phyloP scores from a whole-genome alignment of 176 grass and related monocot genomes.

The Oryza glumipatula region DNA sequence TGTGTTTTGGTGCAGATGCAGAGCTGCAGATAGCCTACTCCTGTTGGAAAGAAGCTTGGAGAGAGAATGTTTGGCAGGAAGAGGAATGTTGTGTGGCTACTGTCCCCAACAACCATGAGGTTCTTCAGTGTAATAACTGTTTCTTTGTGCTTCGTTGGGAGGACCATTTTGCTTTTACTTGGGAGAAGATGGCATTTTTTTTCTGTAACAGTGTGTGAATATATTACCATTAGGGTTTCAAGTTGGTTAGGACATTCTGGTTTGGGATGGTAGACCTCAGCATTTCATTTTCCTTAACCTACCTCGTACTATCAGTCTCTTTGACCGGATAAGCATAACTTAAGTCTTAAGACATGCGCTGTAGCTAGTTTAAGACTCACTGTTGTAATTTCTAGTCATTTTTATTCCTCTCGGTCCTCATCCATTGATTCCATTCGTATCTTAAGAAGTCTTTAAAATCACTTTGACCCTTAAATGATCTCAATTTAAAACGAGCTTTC shows the following conservation, averaged over 20 bases:
- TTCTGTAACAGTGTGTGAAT: background rate
- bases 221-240: background rate
- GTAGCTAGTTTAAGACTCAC: background rate
- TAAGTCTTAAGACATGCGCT: background rate
- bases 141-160: background rate
- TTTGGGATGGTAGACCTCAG: background rate
- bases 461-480: background rate
- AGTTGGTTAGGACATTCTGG: background rate
- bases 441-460: background rate
- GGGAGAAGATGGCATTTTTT: background rate
- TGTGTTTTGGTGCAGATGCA: background rate
- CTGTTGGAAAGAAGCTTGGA: background rate
- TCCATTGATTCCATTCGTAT: background rate
- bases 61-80: background rate
- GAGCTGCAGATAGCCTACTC: constrained; percentile 12
- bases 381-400: background rate
- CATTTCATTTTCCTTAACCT: background rate
- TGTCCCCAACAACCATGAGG: background rate
- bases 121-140: background rate
- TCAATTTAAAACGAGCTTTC: background rate
- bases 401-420: background rate
- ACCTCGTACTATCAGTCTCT: background rate
- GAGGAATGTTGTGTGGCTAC: background rate
- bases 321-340: background rate
- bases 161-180: background rate